Evolutionary conservation across 371 early-diverging fungal genomes (phyloP), one percentile per base, ranked within the genome.

Genomic region (Circinella umbellata): DNA sequence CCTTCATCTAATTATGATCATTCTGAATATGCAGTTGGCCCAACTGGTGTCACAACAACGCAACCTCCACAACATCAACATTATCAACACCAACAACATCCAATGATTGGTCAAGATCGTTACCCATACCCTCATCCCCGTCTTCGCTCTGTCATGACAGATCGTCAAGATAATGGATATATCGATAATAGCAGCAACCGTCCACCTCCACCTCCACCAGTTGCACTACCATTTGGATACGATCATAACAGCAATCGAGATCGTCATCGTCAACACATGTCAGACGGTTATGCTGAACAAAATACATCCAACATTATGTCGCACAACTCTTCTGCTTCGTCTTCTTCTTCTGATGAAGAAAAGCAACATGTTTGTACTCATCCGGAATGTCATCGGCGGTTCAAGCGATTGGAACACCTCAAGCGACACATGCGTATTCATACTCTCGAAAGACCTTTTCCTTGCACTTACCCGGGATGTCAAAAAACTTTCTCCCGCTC

Each of bases 351-450:
- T 15, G 62, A 68, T 48, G 69, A 71, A 11, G 76, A 80, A 63
- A 83, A 84, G 51, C 80, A 85, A 18, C 86, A 89, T 70, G 77
- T 85, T 4, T 90, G 91, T 64, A 75, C 71, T 4, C 82, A 86
- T 18, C 84, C 85, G 20, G 75, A 81, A 10, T 91, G 91, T 61
- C 82, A 84, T 27, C 76, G 82, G 49, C 70, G 85, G 34, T 91
- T 91, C 74, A 94, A 95, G 73, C 89, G 96, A 17, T 83, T 89
- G 62, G 97, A 97, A 74, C 96, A 96, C 76, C 80, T 97, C 55
- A 93, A 93, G 69, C 86, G 98, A 46, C 97, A 96, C 74, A 83
- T 89, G 79, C 91, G 95, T 27, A 93, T 92, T 51, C 96, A 96
- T 76, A 93, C 94, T 14, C 86, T 92, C 68, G 92, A 93, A 68